Percentiles rank a stretch among this genome's conserved stretches.
These are phyloP conservation scores for Mucor velutinosus DNA, from an alignment of 371 early-diverging fungal genomes.

Conservation along the genomic window DNA sequence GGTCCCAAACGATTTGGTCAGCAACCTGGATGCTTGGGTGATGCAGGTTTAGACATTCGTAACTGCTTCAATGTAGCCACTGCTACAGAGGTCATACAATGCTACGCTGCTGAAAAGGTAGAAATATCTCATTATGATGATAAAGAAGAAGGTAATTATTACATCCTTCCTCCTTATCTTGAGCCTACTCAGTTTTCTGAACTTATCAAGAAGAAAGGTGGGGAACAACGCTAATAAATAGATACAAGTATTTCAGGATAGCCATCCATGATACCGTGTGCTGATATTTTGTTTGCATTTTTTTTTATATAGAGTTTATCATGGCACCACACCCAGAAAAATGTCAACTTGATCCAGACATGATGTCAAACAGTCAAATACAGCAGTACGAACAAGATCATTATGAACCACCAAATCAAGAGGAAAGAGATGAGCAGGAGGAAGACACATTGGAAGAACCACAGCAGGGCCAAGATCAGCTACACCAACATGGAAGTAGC, in stretches of 20 bases:
- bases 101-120: constrained; percentile 20
- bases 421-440: not conserved
- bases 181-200: constrained; percentile 1
- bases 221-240: not conserved
- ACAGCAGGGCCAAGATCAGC: not conserved
- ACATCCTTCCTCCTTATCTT: not conserved
- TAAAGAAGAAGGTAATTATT: constrained; percentile 3
- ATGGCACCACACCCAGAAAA: constrained; percentile 21
- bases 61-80: constrained; percentile 31
- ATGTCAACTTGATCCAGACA: constrained; percentile 13
- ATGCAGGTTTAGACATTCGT: constrained; percentile 36
- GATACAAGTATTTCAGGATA: not conserved
- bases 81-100: constrained; percentile 27
- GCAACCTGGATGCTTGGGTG: constrained; percentile 26
- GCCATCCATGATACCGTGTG: not conserved
- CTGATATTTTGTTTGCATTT: not conserved
- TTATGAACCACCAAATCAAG: not conserved
- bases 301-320: not conserved
- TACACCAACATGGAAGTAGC: not conserved
- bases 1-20: constrained; percentile 30
- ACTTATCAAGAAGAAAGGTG: constrained; percentile 4
- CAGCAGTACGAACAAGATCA: not conserved
- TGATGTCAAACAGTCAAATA: constrained; percentile 1
- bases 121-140: constrained; percentile 6
- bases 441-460: not conserved